Conservation (phyloP, 2,329 filamentous ascomycete species). For the Exserohilum turcica region DNA sequence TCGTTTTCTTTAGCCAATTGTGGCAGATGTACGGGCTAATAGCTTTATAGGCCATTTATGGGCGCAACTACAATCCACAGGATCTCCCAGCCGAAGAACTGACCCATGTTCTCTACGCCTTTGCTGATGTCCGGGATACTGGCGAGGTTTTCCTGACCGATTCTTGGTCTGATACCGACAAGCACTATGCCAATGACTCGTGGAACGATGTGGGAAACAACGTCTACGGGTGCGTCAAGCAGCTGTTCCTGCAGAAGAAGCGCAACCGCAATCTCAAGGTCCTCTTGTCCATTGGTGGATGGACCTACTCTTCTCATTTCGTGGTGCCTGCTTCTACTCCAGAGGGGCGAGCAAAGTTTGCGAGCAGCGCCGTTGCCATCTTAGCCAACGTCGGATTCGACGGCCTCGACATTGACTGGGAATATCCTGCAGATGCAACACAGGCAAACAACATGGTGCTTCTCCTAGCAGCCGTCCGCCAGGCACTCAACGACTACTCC, state of each 20-base stretch:
- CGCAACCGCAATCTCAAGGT: constrained; percentile 45
- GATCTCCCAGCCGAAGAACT: constrained; percentile 41
- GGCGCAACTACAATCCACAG: constrained; percentile 45
- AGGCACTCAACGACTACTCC: constrained; percentile 51
- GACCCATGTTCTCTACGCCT: constrained; percentile 48
- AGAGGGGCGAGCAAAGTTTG: constrained; percentile 39
- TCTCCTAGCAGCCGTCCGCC: constrained; percentile 37
- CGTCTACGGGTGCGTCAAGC: constrained; percentile 47
- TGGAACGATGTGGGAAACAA: constrained; percentile 49
- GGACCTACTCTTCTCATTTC: constrained; percentile 48
- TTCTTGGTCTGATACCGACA: constrained; percentile 46
- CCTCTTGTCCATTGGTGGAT: constrained; percentile 47
- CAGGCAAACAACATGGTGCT: constrained; percentile 44
- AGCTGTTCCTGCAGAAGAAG: constrained; percentile 46
- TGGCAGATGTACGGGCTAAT: constrained; percentile 1
- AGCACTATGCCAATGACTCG: constrained; percentile 46
- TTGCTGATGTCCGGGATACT: constrained; percentile 46
- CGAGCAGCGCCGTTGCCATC: constrained; percentile 40
- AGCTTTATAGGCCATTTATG: constrained; percentile 44
- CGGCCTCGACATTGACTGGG: constrained; percentile 48
- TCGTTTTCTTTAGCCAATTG: constrained; percentile 8
- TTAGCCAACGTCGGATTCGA: constrained; percentile 45
- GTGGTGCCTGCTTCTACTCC: constrained; percentile 39
- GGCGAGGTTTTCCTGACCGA: constrained; percentile 48
- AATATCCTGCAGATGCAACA: constrained; percentile 40